These are phyloP conservation scores for Suhomyces yuchorum DNA, from an alignment of 1,139 yeast species.

Conservation along the genomic window DNA sequence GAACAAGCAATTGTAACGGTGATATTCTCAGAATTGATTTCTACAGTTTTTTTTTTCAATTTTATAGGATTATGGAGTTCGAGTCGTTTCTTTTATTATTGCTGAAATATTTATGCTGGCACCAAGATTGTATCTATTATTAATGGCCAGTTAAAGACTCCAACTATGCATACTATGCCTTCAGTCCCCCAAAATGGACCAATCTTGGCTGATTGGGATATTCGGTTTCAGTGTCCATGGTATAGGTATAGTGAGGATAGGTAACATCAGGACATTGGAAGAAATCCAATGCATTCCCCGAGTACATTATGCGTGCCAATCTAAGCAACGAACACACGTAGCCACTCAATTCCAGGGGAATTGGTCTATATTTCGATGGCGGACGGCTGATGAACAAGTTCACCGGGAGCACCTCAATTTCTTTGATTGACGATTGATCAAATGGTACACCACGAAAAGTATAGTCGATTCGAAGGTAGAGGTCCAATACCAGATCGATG, in stretches of 20 bases:
- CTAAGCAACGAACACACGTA: neutral
- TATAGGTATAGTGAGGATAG: neutral
- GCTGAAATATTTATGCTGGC: too few species aligned
- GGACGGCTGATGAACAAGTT: neutral
- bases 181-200: neutral
- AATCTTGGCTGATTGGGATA: neutral
- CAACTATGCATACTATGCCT: neutral
- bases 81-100: too few species aligned
- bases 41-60: too few species aligned
- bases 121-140: too few species aligned
- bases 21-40: too few species aligned
- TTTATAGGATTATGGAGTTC: too few species aligned
- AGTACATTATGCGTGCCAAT: neutral
- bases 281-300: neutral
- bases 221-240: neutral
- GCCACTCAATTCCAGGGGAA: neutral
- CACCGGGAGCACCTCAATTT: neutral
- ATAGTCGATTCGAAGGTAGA: neutral
- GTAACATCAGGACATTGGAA: neutral
- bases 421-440: neutral
- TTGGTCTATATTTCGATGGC: neutral
- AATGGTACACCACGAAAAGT: conserved; percentile 1
- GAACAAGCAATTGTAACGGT: too few species aligned
- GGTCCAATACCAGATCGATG: neutral
- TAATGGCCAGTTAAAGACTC: too few species aligned